Evolutionary conservation across 176 grass and related monocot species (phyloP).

Genomic region (Lolium multiflorum): DNA sequence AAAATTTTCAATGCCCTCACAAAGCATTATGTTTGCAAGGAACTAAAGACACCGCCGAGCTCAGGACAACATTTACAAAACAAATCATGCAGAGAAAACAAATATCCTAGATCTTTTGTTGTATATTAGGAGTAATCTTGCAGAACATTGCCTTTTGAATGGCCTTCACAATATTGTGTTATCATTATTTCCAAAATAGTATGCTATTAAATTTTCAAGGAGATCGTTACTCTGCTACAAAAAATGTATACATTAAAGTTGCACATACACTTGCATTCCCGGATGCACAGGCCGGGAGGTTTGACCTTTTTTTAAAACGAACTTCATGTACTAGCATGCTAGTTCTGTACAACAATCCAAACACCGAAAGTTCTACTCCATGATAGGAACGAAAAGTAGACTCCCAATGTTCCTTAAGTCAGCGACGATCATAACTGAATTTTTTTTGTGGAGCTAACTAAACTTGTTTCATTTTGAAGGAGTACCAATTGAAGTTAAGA

Average conservation of each 20-base stretch:
- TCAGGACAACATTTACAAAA: neutral
- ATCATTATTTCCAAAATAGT: neutral
- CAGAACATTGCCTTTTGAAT: neutral
- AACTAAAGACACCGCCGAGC: neutral
- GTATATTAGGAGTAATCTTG: neutral
- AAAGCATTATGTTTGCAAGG: neutral
- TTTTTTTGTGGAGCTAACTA: too few relatives aligned
- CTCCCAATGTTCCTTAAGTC: neutral
- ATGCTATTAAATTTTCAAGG: neutral
- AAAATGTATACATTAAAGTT: neutral
- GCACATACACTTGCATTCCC: neutral
- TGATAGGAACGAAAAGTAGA: conserved; percentile 3
- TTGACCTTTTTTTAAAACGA: neutral
- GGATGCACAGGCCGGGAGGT: neutral
- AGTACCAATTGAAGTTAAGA: neutral
- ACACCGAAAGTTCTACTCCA: neutral
- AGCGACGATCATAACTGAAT: neutral
- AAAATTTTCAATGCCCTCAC: neutral
- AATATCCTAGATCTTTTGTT: neutral
- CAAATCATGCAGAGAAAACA: neutral
- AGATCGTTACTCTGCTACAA: neutral
- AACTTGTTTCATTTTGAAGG: neutral
- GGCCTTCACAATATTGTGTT: neutral
- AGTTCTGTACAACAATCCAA: neutral
- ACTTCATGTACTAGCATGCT: neutral